phyloP scores from a whole-genome alignment of 192 early-diverging fungal species.

The Diversispora epigaea region DNA sequence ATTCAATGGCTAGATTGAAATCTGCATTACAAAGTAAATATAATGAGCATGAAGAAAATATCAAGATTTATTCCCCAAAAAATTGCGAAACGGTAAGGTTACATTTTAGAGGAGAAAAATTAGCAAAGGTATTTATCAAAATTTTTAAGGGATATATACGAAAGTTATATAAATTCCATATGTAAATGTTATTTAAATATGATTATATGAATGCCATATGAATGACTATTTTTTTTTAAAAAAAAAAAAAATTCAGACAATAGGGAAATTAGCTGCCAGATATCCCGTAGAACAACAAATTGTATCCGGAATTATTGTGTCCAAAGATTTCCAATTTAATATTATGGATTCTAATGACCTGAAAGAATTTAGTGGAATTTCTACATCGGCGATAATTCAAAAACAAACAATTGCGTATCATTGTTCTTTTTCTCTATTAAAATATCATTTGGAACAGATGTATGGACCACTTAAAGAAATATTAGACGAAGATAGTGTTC shows the following conservation, averaged over 20 bases:
- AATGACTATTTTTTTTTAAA: neutral
- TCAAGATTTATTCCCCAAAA: constrained; percentile 84
- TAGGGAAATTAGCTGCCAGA: constrained; percentile 79
- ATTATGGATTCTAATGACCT: constrained; percentile 82
- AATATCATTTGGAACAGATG: constrained; percentile 92
- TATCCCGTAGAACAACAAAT: constrained; percentile 68
- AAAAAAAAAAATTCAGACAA: constrained; percentile 61
- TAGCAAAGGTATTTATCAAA: constrained; percentile 66
- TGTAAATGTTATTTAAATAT: neutral
- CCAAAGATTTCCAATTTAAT: constrained; percentile 87
- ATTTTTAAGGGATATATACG: neutral
- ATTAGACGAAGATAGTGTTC: constrained; percentile 38
- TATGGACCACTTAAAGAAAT: constrained; percentile 72
- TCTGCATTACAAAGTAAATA: constrained; percentile 84
- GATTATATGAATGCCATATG: neutral
- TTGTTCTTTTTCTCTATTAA: constrained; percentile 75
- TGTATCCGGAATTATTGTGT: constrained; percentile 79
- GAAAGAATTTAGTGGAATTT: constrained; percentile 77
- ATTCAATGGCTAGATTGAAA: constrained; percentile 88
- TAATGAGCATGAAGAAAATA: constrained; percentile 70
- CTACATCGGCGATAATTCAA: constrained; percentile 75
- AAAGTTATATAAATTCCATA: neutral
- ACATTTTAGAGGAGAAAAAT: constrained; percentile 93
- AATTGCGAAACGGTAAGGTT: constrained; percentile 89
- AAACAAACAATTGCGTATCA: constrained; percentile 72